phyloP scores from a whole-genome alignment of 2,329 filamentous ascomycete species.

The Davidsoniella neocaledoniae region DNA sequence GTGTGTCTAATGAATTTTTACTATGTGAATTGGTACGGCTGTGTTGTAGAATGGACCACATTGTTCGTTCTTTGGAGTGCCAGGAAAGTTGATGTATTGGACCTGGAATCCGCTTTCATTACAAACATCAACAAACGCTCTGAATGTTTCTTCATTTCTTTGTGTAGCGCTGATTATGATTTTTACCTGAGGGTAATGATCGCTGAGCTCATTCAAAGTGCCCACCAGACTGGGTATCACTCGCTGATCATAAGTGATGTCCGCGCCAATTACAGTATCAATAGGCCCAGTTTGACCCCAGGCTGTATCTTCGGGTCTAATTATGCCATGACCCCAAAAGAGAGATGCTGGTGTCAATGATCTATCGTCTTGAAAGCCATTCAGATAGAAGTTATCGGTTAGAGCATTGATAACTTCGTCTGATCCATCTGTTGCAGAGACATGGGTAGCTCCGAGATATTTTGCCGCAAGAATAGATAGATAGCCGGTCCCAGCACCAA shows the following conservation, averaged over 20 bases:
- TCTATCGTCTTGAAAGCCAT: slow-evolving; percentile 37
- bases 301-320: slow-evolving; percentile 26
- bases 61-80: slow-evolving; percentile 27
- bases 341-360: slow-evolving; percentile 19
- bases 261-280: slow-evolving; percentile 57
- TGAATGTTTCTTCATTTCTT: slow-evolving; percentile 52
- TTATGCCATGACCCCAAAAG: slow-evolving; percentile 46
- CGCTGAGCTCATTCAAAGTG: slow-evolving; percentile 46
- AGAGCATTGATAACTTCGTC: slow-evolving; percentile 53
- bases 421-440: slow-evolving; percentile 59
- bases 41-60: slow-evolving; percentile 48
- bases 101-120: slow-evolving; percentile 28
- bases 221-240: slow-evolving; percentile 46
- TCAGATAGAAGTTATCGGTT: slow-evolving; percentile 51
- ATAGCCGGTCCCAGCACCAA: slow-evolving; percentile 64
- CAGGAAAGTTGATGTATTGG: slow-evolving; percentile 25
- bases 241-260: slow-evolving; percentile 58
- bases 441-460: slow-evolving; percentile 39
- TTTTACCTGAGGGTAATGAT: slow-evolving; percentile 34
- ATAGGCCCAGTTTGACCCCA: slow-evolving; percentile 17
- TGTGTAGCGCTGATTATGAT: slow-evolving; percentile 56
- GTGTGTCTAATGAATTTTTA: background rate
- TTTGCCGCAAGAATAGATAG: slow-evolving; percentile 59
- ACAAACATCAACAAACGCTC: slow-evolving; percentile 44
- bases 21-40: slow-evolving; percentile 39